Percentiles rank a stretch among this genome's conserved stretches.
Conservation (phyloP, 805 yeast genomes). For the fission yeast (Schizosaccharomyces pombe) region DNA sequence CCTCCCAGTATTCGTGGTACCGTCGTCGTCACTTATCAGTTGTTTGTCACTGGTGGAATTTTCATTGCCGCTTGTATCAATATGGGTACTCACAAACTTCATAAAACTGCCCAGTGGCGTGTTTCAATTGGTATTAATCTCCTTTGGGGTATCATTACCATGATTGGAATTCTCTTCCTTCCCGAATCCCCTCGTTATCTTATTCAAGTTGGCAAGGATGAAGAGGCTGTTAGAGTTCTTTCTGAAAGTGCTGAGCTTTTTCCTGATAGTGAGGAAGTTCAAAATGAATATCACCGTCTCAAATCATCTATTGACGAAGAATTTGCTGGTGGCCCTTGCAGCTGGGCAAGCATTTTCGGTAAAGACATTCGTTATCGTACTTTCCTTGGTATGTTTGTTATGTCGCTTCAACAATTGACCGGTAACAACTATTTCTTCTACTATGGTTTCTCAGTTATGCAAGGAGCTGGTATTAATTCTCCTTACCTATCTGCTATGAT, state of each 20-base stretch:
- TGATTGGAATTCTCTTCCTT: slow-evolving; percentile 35
- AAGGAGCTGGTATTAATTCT: slow-evolving; percentile 13
- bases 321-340: slow-evolving; percentile 25
- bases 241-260: slow-evolving; percentile 13
- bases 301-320: slow-evolving; percentile 28
- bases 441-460: slow-evolving; percentile 37
- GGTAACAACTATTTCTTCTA: slow-evolving; percentile 50
- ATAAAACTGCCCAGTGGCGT: slow-evolving; percentile 33
- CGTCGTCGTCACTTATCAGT: slow-evolving; percentile 49
- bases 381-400: slow-evolving; percentile 23
- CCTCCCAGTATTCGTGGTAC: slow-evolving; percentile 63
- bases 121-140: slow-evolving; percentile 48
- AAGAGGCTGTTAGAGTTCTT: slow-evolving; percentile 41
- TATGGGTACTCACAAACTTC: slow-evolving; percentile 31
- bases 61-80: slow-evolving; percentile 44
- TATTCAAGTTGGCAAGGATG: slow-evolving; percentile 32
- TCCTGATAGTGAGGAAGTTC: slow-evolving; percentile 15
- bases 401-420: slow-evolving; percentile 35
- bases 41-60: slow-evolving; percentile 50
- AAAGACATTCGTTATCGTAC: slow-evolving; percentile 15
- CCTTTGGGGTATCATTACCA: slow-evolving; percentile 37
- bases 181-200: slow-evolving; percentile 61
- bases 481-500: slow-evolving; percentile 26
- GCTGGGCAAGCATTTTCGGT: slow-evolving; percentile 29
- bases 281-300: slow-evolving; percentile 18